Conservation (phyloP, 2,329 filamentous ascomycete genomes). For the Pestalotiopsis sp. region DNA sequence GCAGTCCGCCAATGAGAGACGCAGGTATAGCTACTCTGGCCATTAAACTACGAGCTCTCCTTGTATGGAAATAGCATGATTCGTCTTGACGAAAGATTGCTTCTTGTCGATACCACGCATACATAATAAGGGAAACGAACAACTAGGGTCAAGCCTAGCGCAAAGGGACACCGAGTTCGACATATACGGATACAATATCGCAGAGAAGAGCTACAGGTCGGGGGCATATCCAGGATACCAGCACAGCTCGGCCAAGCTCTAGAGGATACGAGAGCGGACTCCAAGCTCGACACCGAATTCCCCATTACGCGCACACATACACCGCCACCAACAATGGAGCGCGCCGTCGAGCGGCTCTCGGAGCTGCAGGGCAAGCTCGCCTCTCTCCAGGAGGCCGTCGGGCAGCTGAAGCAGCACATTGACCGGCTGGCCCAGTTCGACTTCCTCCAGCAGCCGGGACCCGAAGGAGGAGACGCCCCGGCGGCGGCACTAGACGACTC, state of each 20-base stretch:
- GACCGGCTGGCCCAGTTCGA: slow-evolving; percentile 59
- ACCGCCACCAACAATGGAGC: neutral
- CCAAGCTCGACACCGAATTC: neutral
- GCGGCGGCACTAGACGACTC: slow-evolving; percentile 45
- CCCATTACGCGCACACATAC: neutral
- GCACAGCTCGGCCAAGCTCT: neutral
- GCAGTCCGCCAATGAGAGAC: neutral
- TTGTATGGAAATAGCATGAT: neutral
- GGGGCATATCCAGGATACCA: too few species aligned
- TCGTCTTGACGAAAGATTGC: neutral
- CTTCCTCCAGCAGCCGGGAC: slow-evolving; percentile 53
- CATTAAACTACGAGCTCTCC: neutral
- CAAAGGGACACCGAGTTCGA: neutral
- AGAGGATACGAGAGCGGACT: neutral
- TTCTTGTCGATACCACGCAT: neutral
- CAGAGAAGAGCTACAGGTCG: too few species aligned
- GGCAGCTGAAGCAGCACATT: slow-evolving; percentile 61
- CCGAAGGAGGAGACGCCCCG: slow-evolving; percentile 34
- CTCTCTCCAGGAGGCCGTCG: slow-evolving; percentile 63
- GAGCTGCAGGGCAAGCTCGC: slow-evolving; percentile 63
- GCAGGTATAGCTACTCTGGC: neutral
- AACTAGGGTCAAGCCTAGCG: neutral
- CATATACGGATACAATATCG: too few species aligned
- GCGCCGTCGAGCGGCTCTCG: slow-evolving; percentile 50
- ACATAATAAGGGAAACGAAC: neutral